These are phyloP conservation scores for Leccinum griseonigrum DNA, from an alignment of 1,284 basidiomycete species.

Conservation along the genomic window DNA sequence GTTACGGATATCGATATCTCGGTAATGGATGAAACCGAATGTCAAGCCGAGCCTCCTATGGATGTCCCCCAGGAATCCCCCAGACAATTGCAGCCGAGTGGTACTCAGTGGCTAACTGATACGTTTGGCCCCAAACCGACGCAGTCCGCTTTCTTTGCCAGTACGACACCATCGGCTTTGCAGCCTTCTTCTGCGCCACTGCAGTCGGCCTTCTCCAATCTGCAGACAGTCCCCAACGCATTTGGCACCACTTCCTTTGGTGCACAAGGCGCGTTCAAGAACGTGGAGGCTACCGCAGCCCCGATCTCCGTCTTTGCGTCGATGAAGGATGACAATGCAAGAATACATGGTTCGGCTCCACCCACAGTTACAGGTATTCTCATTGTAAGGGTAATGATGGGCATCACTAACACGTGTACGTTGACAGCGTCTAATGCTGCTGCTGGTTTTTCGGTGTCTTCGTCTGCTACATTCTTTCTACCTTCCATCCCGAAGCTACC, in stretches of 20 bases:
- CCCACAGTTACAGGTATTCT: conserved; percentile 18
- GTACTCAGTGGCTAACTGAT: conserved; percentile 41
- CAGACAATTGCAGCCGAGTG: conserved; percentile 29
- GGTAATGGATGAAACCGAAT: conserved; percentile 25
- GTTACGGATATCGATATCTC: conserved; percentile 28
- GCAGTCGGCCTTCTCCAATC: conserved; percentile 42
- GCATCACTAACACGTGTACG: neutral
- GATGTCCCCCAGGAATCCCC: conserved; percentile 5
- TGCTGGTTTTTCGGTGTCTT: conserved; percentile 21
- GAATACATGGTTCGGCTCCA: conserved; percentile 4
- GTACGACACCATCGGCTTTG: neutral
- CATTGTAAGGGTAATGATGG: neutral
- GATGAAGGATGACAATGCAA: conserved; percentile 21
- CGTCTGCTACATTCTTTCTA: conserved; percentile 14
- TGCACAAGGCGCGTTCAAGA: conserved; percentile 10
- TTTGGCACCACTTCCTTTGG: conserved; percentile 32
- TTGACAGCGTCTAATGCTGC: neutral
- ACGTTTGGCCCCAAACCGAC: conserved; percentile 35
- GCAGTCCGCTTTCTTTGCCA: conserved; percentile 20
- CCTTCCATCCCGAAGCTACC: neutral
- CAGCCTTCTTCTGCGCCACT: conserved; percentile 16
- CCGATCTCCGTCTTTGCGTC: conserved; percentile 14
- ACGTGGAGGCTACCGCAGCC: neutral
- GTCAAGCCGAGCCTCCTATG: conserved; percentile 18
- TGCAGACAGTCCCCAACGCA: conserved; percentile 34